Conservation (phyloP, 225 moss, liverwort and hornwort genomes). For the Asterella californica region DNA sequence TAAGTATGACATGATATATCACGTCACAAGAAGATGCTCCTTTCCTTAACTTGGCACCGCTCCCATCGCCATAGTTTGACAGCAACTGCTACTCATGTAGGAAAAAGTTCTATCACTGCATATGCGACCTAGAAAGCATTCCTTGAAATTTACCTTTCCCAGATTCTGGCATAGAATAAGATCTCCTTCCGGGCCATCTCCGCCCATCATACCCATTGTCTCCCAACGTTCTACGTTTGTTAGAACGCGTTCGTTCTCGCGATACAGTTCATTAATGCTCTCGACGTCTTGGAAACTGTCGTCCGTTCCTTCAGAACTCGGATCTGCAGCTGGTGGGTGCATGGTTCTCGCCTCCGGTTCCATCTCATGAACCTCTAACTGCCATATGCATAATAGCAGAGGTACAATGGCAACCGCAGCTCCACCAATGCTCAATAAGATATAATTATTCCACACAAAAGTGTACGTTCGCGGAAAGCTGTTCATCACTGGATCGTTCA, state of each 20-base stretch:
- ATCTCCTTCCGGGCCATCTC: slow-evolving; percentile 83
- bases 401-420: slow-evolving; percentile 61
- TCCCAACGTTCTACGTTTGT: slow-evolving; percentile 70
- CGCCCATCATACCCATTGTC: slow-evolving; percentile 55
- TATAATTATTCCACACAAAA: slow-evolving; percentile 69
- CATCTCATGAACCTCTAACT: slow-evolving; percentile 57
- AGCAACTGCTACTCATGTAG: background rate
- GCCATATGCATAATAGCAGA: slow-evolving; percentile 62
- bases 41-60: background rate
- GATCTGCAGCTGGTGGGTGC: slow-evolving; percentile 38
- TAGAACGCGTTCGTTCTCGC: slow-evolving; percentile 75
- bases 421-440: slow-evolving; percentile 64
- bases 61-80: background rate
- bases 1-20: background rate
- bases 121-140: background rate
- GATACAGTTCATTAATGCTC: slow-evolving; percentile 51
- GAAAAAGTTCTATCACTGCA: background rate
- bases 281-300: slow-evolving; percentile 49
- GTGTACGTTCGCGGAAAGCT: slow-evolving; percentile 49
- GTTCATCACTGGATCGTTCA: slow-evolving; percentile 47
- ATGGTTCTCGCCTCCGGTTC: slow-evolving; percentile 58
- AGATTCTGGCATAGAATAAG: slow-evolving; percentile 68
- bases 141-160: slow-evolving; percentile 57
- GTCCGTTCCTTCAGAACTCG: slow-evolving; percentile 35
- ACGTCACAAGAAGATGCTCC: background rate